phyloP scores from a whole-genome alignment of 805 yeast genomes.

The Middelhovenomyces tepae region DNA sequence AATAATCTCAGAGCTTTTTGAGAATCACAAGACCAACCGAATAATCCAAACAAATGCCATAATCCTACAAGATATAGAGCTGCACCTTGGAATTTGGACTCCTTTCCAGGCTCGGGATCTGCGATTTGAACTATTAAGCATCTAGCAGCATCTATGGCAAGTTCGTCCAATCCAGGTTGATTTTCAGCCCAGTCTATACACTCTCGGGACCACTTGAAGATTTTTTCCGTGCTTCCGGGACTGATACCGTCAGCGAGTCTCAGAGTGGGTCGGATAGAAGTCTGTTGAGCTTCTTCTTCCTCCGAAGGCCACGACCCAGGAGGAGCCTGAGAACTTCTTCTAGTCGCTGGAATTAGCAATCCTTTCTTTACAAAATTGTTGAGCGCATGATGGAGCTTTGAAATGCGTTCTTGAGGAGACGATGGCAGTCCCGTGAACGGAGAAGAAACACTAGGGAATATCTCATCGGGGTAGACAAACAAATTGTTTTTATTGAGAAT shows the following conservation, averaged over 20 bases:
- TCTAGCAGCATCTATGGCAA: constrained; percentile 18
- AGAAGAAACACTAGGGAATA: constrained; percentile 23
- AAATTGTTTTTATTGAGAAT: too few relatives aligned
- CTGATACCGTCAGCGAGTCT: background rate
- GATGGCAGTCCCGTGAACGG: constrained; percentile 21
- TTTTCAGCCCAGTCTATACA: constrained; percentile 23
- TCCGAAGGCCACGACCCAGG: background rate
- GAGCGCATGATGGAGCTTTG: constrained; percentile 11
- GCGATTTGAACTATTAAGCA: constrained; percentile 18
- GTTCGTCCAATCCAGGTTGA: constrained; percentile 20
- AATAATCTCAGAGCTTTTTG: constrained; percentile 20
- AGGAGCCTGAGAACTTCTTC: constrained; percentile 8
- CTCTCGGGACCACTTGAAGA: constrained; percentile 26
- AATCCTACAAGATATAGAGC: constrained; percentile 25
- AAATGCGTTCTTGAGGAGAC: constrained; percentile 16
- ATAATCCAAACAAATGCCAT: constrained; percentile 23
- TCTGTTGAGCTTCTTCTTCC: background rate
- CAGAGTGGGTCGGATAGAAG: background rate
- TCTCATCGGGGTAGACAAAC: constrained; percentile 25
- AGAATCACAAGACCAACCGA: constrained; percentile 16
- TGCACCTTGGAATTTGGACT: constrained; percentile 17
- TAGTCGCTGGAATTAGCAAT: constrained; percentile 2
- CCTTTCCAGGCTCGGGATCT: constrained; percentile 7
- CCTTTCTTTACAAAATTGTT: constrained; percentile 6
- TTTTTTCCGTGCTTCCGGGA: constrained; percentile 1